Conservation (phyloP, 1,139 yeast genomes). For the Torulaspora globosa region DNA sequence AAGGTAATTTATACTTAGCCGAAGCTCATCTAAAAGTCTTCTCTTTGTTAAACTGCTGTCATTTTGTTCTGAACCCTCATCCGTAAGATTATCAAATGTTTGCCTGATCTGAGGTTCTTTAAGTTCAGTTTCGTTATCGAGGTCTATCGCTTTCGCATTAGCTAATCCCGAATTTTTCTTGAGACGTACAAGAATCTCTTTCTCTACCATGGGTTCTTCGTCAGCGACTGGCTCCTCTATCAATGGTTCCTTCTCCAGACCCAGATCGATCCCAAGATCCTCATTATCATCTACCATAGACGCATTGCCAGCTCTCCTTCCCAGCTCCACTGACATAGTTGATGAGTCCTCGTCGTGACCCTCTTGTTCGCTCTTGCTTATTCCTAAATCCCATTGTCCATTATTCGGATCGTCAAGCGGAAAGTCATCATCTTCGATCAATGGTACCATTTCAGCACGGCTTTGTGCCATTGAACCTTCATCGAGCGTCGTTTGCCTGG, state of each 20-base stretch:
- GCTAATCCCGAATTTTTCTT: constrained; percentile 12
- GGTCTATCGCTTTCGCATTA: constrained; percentile 25
- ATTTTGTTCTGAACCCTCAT: background rate
- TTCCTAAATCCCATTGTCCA: constrained; percentile 34
- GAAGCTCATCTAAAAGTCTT: constrained; percentile 24
- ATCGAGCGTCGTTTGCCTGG: constrained; percentile 55
- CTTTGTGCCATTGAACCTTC: constrained; percentile 25
- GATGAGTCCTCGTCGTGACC: constrained; percentile 10
- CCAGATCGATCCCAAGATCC: constrained; percentile 39
- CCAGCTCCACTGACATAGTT: constrained; percentile 36
- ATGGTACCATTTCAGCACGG: constrained; percentile 11
- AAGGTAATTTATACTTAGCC: constrained; percentile 17
- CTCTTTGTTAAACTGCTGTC: constrained; percentile 16
- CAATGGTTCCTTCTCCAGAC: constrained; percentile 30
- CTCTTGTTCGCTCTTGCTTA: constrained; percentile 13
- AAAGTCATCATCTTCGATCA: constrained; percentile 19
- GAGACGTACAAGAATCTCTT: background rate
- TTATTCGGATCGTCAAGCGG: constrained; percentile 25
- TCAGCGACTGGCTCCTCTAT: constrained; percentile 7
- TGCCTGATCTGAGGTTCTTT: constrained; percentile 22
- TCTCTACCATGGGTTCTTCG: constrained; percentile 21
- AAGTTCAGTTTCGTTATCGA: constrained; percentile 28
- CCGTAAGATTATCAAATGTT: constrained; percentile 2
- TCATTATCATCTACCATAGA: constrained; percentile 24
- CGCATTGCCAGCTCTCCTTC: constrained; percentile 36